Conservation (phyloP, 352 stramenopile genomes). For the Phytophthora litchii region DNA sequence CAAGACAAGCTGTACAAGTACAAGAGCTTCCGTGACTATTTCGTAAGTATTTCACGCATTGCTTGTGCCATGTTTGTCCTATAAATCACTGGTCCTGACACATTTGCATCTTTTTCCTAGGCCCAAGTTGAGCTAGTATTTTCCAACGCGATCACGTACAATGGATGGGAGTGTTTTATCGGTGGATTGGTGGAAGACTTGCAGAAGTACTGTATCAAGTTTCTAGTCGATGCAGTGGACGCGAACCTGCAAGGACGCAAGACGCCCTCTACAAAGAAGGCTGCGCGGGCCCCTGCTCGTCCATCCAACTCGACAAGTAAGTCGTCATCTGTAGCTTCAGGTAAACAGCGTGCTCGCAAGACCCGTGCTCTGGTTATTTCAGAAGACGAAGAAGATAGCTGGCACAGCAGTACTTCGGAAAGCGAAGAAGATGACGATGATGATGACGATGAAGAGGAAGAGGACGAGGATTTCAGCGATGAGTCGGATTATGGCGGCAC, state of each 20-base stretch:
- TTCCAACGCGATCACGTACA: slow-evolving; percentile 84
- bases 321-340: slow-evolving; percentile 15
- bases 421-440: slow-evolving; percentile 37
- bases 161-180: slow-evolving; percentile 66
- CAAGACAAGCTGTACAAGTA: slow-evolving; percentile 80
- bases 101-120: slow-evolving; percentile 28
- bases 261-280: slow-evolving; percentile 22
- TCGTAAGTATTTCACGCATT: slow-evolving; percentile 51
- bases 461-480: slow-evolving; percentile 56
- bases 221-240: slow-evolving; percentile 68
- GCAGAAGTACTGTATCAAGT: slow-evolving; percentile 76
- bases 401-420: slow-evolving; percentile 49
- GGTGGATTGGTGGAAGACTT: slow-evolving; percentile 67
- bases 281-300: neutral
- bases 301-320: slow-evolving; percentile 21
- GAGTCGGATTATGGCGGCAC: slow-evolving; percentile 49
- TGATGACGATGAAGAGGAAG: slow-evolving; percentile 61
- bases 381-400: slow-evolving; percentile 61
- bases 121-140: slow-evolving; percentile 77
- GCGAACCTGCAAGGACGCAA: slow-evolving; percentile 39
- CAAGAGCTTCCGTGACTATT: slow-evolving; percentile 74
- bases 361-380: slow-evolving; percentile 30
- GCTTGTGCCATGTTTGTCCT: neutral
- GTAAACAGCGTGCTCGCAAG: slow-evolving; percentile 40
- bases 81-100: slow-evolving; percentile 12